Conservation (phyloP, 192 early-diverging fungal species). For the Cetraspora pellucida region DNA sequence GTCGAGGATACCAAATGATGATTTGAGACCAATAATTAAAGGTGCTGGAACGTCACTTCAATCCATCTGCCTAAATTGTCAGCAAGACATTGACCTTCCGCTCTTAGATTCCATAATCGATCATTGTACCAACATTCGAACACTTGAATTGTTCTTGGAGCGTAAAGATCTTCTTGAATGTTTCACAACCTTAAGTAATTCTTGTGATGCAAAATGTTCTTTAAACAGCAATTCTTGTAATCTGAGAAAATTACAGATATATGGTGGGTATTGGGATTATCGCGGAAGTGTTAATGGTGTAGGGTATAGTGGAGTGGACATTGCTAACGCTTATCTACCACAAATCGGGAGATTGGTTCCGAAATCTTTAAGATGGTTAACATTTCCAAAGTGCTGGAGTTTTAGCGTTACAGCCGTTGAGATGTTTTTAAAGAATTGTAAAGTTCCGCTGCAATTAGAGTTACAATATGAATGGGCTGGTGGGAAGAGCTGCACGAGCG, state of each 20-base stretch:
- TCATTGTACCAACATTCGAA: neutral
- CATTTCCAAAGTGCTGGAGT: neutral
- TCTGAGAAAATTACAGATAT: neutral
- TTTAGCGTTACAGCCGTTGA: neutral
- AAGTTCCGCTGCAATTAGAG: neutral
- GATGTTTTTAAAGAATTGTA: neutral
- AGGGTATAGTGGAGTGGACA: neutral
- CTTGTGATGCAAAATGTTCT: no score
- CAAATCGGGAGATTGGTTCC: neutral
- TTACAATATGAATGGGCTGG: no score
- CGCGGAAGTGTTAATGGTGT: no score
- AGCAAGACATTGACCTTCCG: neutral
- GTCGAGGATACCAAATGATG: neutral
- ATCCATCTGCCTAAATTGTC: neutral
- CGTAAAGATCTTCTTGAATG: neutral
- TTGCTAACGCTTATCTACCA: neutral
- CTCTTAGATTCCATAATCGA: neutral
- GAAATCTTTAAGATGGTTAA: neutral
- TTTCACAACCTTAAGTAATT: neutral
- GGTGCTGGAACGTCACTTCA: neutral
- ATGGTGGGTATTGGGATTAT: neutral
- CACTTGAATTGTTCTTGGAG: neutral
- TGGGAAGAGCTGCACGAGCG: no score
- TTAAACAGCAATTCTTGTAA: no score
- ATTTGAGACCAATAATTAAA: neutral